Evolutionary conservation across 1,284 basidiomycete genomes (phyloP).

Genomic region (Leccinum subatratum): DNA sequence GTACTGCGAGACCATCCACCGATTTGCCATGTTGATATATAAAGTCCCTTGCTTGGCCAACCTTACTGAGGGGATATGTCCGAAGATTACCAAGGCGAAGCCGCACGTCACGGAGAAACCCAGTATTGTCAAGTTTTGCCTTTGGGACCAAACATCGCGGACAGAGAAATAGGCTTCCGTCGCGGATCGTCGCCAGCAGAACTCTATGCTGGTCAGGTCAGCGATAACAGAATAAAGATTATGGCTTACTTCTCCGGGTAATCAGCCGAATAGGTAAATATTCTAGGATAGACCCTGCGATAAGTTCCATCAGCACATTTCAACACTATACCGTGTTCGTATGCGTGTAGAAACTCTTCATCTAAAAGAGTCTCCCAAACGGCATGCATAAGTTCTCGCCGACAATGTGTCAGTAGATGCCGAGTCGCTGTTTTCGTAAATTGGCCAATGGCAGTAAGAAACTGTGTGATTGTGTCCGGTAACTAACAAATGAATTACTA

Average conservation of each 20-base stretch:
- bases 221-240: not conserved
- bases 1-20: constrained; percentile 1
- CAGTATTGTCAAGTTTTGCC: constrained; percentile 1
- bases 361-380: constrained; percentile 20
- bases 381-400: constrained; percentile 3
- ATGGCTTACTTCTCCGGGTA: constrained; percentile 24
- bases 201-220: constrained; percentile 12
- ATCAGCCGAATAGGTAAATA: constrained; percentile 34
- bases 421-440: not conserved
- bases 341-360: constrained; percentile 29
- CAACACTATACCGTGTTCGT: constrained; percentile 30
- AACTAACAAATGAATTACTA: not conserved
- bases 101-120: not conserved
- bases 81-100: not conserved
- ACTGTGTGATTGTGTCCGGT: not conserved
- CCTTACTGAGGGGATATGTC: not conserved
- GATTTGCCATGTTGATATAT: constrained; percentile 5
- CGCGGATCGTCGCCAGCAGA: constrained; percentile 15
- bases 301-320: constrained; percentile 22
- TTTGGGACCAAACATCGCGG: constrained; percentile 5
- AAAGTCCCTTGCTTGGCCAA: constrained; percentile 3
- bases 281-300: constrained; percentile 25
- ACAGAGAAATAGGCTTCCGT: constrained; percentile 17
- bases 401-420: constrained; percentile 3
- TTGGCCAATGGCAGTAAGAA: not conserved